phyloP scores from a whole-genome alignment of 139 green algal species.

The Chlamydomonas incerta region DNA sequence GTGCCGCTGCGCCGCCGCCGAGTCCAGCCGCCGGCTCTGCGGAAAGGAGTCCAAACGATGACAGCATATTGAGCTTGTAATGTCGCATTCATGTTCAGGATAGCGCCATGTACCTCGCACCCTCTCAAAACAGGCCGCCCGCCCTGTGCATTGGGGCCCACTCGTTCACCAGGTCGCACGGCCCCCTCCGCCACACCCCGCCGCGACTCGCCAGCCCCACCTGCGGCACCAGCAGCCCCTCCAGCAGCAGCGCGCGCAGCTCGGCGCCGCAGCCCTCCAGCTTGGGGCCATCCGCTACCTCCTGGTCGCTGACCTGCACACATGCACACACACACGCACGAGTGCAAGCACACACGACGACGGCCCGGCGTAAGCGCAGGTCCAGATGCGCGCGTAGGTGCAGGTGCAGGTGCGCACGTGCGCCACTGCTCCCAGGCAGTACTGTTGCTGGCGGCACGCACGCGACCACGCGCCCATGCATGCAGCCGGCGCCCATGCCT shows the following conservation, averaged over 20 bases:
- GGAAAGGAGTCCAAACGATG: background rate
- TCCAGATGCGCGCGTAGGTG: too few species aligned
- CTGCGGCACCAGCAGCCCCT: constrained; percentile 38
- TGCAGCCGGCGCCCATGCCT: too few species aligned
- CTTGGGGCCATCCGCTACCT: background rate
- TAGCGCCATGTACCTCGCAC: background rate
- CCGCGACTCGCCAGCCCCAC: constrained; percentile 2
- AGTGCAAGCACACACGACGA: too few species aligned
- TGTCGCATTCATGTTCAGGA: background rate
- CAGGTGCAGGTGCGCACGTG: too few species aligned
- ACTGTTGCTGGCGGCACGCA: too few species aligned
- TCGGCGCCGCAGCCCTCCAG: constrained; percentile 27
- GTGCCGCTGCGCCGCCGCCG: background rate
- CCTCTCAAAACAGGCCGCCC: background rate
- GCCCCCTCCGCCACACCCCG: background rate
- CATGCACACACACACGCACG: too few species aligned
- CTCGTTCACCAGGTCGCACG: too few species aligned
- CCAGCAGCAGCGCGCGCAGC: constrained; percentile 18
- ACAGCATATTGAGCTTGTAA: background rate
- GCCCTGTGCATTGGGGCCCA: too few species aligned
- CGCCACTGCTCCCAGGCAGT: too few species aligned
- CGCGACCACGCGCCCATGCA: too few species aligned
- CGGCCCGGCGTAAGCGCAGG: too few species aligned
- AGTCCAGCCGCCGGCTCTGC: constrained; percentile 14
- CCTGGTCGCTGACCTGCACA: constrained; percentile 8